Evolutionary conservation across 257 asterid genomes (phyloP), one percentile per base, ranked within the genome.

Genomic region (Petunia secreta): DNA sequence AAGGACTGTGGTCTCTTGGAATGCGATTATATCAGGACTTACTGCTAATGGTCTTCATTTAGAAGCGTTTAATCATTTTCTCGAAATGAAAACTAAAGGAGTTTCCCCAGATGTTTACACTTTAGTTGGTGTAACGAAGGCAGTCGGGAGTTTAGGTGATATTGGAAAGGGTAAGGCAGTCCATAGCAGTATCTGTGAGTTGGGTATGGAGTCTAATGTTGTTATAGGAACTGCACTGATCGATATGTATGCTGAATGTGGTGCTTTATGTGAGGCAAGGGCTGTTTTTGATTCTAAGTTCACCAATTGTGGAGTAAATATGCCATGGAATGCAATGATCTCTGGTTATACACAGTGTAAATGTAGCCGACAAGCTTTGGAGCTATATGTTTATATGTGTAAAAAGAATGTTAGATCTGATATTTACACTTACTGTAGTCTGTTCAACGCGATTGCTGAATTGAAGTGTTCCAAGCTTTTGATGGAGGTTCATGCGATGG

Each of bases 301-400:
- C 65, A 79, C 79, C 44, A 69, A 82, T 60, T 82, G 83, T 78
- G 74, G 80, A 82, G 78, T 15, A 5, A 90, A 90, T 75, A 87
- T 85, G 77, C 91, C 91, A 9, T 88, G 94, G 94, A 90, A 90
- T 77, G 89, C 91, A 5, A 88, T 88, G 89, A 87, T 90, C 75
- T 76, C 90, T 71, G 91, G 87, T 80, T 90, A 81, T 64, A 41
- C 85, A 58, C 79, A 44, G 34, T 65, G 84, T 73, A 73, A 79
- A 6, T 79, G 75, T 58, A 74, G 85, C 77, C 55, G 40, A 74
- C 86, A 88, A 81, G 91, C 94, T 81, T 43, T 88, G 77, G 50
- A 80, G 52, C 80, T 90, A 5, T 88, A 66, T 63, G 60, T 77
- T 46, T 73, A 80, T 76, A 90, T 87, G 92, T 80, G 87, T 79